Evolutionary conservation across 2,329 filamentous ascomycete genomes (phyloP), one percentile per base, ranked within the genome.

Genomic region (Stenocarpella maydis): DNA sequence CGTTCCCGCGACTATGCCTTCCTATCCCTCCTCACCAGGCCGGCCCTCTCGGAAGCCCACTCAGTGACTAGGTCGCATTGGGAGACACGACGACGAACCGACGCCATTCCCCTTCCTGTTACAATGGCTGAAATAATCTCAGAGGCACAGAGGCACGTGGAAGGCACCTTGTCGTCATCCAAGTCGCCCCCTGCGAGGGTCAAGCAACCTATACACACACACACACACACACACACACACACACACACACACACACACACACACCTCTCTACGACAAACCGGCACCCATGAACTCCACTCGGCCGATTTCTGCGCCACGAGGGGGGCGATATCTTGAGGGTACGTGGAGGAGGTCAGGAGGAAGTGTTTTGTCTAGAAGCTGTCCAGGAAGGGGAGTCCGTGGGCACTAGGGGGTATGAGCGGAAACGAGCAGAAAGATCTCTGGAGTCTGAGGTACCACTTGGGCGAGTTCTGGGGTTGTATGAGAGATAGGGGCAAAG

Each of bases 1-100:
- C 24, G 58, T 61, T n/a, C 19, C 58, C 41, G 26, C 43, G n/a
- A 47, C 28, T 7, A 47, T 21, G 12, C 19, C 39, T 19, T 41
- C 15, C 21, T n/a, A 17, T 39, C 15, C 34, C n/a, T 39, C n/a
- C n/a, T 17, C 31, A 9, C 9, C 31, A 4, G 31, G 37, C 24
- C 58, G 58, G 58, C 12, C 41, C 58, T 19, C 28, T 61, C 58
- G 58, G 41, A n/a, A 34, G 41, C 28, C 19, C n/a, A 61, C 58
- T 15, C 24, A 58, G 37, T 61, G 19, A 24, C 58, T 31, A 14
- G 41, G 41, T n/a, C 26, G 28, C 41, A n/a, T 61, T n/a, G 8
- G 10, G 34, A 43, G 37, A 19, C 34, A 58, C 19, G 37, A 28
- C 14, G 2, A 28, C 54, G 17, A 24, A 21, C 8, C 14, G 15